Conservation (phyloP, 495 filamentous ascomycete species). For the Haplographium delicatum region DNA sequence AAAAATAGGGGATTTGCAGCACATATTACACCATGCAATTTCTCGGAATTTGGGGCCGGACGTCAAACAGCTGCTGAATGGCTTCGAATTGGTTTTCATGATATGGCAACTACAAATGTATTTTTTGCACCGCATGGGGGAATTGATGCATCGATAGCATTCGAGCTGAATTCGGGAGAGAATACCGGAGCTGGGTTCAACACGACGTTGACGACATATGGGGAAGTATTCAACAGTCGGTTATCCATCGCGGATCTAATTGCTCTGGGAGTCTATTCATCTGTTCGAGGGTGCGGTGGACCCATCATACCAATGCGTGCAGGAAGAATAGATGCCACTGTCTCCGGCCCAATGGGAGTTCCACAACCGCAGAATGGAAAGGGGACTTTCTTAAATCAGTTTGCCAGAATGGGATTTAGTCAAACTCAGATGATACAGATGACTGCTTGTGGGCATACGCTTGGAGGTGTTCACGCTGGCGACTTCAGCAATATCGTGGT, state of each 20-base stretch:
- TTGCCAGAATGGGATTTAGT: slow-evolving; percentile 52
- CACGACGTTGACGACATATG: slow-evolving; percentile 48
- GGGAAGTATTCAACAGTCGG: slow-evolving; percentile 45
- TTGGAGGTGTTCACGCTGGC: slow-evolving; percentile 53
- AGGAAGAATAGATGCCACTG: slow-evolving; percentile 51
- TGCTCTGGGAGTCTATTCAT: slow-evolving; percentile 51
- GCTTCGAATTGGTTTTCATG: slow-evolving; percentile 58
- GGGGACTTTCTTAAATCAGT: slow-evolving; percentile 46
- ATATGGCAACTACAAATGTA: slow-evolving; percentile 52
- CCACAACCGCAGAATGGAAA: slow-evolving; percentile 54
- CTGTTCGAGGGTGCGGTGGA: slow-evolving; percentile 54
- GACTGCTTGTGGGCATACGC: slow-evolving; percentile 56
- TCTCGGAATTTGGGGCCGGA: slow-evolving; percentile 47
- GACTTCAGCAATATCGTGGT: slow-evolving; percentile 52
- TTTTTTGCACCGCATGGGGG: slow-evolving; percentile 43
- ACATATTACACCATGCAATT: slow-evolving; percentile 52
- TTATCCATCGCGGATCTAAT: slow-evolving; percentile 51
- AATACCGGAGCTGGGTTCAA: slow-evolving; percentile 55
- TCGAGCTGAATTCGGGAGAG: slow-evolving; percentile 49
- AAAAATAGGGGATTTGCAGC: slow-evolving; percentile 47
- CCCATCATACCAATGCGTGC: slow-evolving; percentile 48
- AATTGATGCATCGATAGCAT: slow-evolving; percentile 55
- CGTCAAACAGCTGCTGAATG: slow-evolving; percentile 55
- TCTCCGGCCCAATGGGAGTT: slow-evolving; percentile 44
- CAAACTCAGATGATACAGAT: slow-evolving; percentile 53